Percentiles rank a stretch among this genome's conserved stretches.
phyloP scores from a whole-genome alignment of 176 grass and related monocot genomes.

The Carex kokanica region DNA sequence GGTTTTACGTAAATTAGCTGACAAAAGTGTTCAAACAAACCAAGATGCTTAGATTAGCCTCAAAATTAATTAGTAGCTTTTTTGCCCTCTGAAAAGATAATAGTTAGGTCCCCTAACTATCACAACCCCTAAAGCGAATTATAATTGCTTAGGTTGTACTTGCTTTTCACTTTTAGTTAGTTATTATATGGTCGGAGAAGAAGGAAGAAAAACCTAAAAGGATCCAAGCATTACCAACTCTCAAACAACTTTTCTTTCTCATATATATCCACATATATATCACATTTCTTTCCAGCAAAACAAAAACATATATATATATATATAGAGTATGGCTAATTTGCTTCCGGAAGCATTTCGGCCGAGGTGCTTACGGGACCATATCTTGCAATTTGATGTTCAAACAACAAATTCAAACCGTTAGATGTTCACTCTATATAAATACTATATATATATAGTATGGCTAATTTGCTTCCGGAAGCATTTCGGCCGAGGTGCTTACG shows the following conservation, averaged over 20 bases:
- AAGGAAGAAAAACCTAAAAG: conserved; percentile 42
- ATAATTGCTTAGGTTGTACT: conserved; percentile 64
- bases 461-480: too few species aligned
- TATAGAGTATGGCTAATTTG: too few species aligned
- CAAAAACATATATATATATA: neutral
- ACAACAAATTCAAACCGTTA: too few species aligned
- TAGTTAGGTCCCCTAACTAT: conserved; percentile 14
- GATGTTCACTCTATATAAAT: too few species aligned
- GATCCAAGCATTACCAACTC: conserved; percentile 38
- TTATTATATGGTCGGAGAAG: conserved; percentile 22
- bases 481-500: too few species aligned
- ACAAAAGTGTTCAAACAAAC: neutral
- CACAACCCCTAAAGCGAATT: conserved; percentile 25
- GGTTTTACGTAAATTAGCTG: neutral
- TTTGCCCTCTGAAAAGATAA: neutral
- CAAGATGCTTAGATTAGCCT: neutral
- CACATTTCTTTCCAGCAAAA: conserved; percentile 21
- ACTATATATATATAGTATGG: too few species aligned
- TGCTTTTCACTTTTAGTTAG: conserved; percentile 31
- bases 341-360: too few species aligned
- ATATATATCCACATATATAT: neutral
- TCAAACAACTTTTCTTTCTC: conserved; percentile 15
- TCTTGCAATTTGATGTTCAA: too few species aligned
- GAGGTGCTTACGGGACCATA: too few species aligned
- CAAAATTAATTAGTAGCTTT: neutral